Percentiles rank a stretch among this genome's conserved stretches.
phyloP scores from a whole-genome alignment of 164 flowering plant species.

The Berberis thunbergii region DNA sequence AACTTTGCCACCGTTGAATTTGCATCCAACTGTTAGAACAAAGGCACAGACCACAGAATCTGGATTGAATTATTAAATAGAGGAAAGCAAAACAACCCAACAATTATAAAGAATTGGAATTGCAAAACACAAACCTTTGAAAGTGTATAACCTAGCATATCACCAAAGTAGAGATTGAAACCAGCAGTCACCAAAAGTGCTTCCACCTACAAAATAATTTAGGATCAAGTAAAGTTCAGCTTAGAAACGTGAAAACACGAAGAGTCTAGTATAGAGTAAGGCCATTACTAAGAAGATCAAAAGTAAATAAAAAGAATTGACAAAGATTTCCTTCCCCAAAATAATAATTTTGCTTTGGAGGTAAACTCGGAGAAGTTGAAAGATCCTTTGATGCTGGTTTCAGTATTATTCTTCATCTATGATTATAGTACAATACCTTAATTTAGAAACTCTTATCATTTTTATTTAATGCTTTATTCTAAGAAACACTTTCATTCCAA shows the following conservation, averaged over 20 bases:
- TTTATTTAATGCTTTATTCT: too few species aligned
- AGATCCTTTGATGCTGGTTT: too few species aligned
- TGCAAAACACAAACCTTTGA: constrained; percentile 37
- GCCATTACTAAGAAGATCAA: too few species aligned
- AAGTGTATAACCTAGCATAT: constrained; percentile 58
- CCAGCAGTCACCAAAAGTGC: constrained; percentile 75
- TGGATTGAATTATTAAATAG: not conserved
- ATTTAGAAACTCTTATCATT: too few species aligned
- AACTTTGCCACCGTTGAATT: constrained; percentile 26
- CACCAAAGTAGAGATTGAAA: constrained; percentile 71
- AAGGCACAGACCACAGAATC: constrained; percentile 2
- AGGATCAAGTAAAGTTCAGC: not conserved
- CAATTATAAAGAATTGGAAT: not conserved
- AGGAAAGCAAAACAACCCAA: not conserved
- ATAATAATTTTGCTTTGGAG: too few species aligned
- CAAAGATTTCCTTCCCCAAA: too few species aligned
- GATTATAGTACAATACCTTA: too few species aligned
- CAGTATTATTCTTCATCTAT: too few species aligned
- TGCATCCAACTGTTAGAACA: constrained; percentile 34
- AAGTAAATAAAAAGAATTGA: too few species aligned
- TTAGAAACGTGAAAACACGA: not conserved
- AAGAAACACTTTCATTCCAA: too few species aligned
- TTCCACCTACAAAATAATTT: constrained; percentile 57
- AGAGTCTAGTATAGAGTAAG: not conserved
- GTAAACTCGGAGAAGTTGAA: too few species aligned